Evolutionary conservation across 2,329 filamentous ascomycete species (phyloP).

Genomic region (Juglanconis juglandina): DNA sequence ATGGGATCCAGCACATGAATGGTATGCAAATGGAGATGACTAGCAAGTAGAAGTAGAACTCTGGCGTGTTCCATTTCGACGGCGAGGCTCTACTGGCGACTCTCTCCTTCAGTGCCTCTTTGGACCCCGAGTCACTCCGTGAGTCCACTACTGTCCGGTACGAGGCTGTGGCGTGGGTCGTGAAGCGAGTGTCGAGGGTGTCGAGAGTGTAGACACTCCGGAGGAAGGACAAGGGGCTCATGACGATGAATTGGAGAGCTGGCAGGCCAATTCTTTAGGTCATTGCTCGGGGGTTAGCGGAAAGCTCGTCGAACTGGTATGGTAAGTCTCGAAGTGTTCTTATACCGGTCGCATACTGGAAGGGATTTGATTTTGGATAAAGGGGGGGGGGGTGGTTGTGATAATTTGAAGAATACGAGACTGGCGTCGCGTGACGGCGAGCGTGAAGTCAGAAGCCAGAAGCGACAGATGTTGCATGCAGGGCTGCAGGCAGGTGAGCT

Average conservation of each 20-base stretch:
- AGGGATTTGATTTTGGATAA: not conserved
- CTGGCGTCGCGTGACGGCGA: not conserved
- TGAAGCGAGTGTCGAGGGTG: conserved; percentile 48
- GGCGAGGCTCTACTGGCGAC: conserved; percentile 46
- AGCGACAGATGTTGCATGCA: not conserved
- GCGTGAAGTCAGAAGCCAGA: not conserved
- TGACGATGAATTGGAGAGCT: conserved; percentile 1
- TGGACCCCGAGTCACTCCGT: conserved; percentile 40
- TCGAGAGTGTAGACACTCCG: conserved; percentile 49
- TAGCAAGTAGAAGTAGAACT: conserved; percentile 80
- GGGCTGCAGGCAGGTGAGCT: not conserved
- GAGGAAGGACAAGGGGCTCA: conserved; percentile 40
- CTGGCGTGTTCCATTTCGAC: conserved; percentile 79
- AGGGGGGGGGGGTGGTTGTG: not conserved
- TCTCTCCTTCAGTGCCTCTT: conserved; percentile 40
- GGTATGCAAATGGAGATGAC: conserved; percentile 66
- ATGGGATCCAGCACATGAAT: conserved; percentile 87
- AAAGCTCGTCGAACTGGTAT: no score
- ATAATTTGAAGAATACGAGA: conserved; percentile 3
- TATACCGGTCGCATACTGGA: not conserved
- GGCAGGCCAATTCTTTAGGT: conserved; percentile 5
- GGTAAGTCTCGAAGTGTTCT: not conserved
- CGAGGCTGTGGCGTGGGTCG: conserved; percentile 65
- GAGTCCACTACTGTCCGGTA: conserved; percentile 57
- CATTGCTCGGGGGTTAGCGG: conserved; percentile 7